Conservation (phyloP, 257 asterid species). For the Lavandula angustifolia region DNA sequence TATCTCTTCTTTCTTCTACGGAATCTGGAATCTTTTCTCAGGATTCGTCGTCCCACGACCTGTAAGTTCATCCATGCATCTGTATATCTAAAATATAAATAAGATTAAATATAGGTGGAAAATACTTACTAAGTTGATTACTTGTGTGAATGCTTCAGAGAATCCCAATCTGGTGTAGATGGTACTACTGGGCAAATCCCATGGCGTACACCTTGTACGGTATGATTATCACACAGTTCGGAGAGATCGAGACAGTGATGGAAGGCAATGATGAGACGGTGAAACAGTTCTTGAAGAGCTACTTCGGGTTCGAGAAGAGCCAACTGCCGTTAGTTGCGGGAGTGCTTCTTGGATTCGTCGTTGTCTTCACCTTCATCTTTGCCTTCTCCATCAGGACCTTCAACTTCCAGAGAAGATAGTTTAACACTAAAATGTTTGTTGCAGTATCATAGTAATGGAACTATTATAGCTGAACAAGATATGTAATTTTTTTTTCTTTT, state of each 20-base stretch:
- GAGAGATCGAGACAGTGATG: conserved; percentile 42
- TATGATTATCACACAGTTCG: conserved; percentile 59
- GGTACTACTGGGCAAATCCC: conserved; percentile 80
- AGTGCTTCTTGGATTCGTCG: conserved; percentile 38
- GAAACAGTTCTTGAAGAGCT: conserved; percentile 33
- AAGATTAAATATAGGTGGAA: too few species aligned
- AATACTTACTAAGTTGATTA: neutral
- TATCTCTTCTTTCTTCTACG: conserved; percentile 57
- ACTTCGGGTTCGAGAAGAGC: conserved; percentile 39
- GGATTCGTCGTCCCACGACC: conserved; percentile 69
- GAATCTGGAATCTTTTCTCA: conserved; percentile 63
- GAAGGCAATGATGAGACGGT: conserved; percentile 9
- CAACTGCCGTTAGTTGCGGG: conserved; percentile 37
- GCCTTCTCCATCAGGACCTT: conserved; percentile 44
- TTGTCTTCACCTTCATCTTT: conserved; percentile 36
- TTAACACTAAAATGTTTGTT: too few species aligned
- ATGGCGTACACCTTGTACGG: conserved; percentile 75
- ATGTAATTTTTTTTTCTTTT: too few species aligned
- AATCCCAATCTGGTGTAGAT: conserved; percentile 82
- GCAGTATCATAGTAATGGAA: too few species aligned
- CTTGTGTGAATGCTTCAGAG: conserved; percentile 39
- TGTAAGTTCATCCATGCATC: conserved; percentile 37
- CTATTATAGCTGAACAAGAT: too few species aligned
- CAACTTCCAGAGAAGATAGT: conserved; percentile 51
- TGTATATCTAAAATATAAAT: too few species aligned